Evolutionary conservation across 2,329 filamentous ascomycete species (phyloP).

Genomic region (Dactylellina cionopaga): DNA sequence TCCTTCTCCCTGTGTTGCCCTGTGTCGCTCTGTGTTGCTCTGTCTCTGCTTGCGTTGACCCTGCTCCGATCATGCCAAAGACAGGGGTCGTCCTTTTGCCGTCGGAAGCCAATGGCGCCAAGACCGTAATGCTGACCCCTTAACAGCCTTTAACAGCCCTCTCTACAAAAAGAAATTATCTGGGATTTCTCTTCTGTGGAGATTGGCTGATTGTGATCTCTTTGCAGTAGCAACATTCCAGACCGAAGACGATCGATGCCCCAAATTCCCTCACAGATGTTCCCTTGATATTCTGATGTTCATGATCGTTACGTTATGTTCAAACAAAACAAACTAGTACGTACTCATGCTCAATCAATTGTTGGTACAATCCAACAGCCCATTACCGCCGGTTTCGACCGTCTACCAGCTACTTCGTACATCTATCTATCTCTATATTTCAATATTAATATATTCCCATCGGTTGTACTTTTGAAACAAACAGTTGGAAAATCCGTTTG

Average conservation of each 20-base stretch:
- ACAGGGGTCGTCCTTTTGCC: constrained; percentile 36
- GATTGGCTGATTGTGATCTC: not conserved
- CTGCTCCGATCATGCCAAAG: constrained; percentile 8
- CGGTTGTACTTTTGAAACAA: constrained; percentile 20
- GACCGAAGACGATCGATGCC: constrained; percentile 23
- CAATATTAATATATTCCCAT: not conserved
- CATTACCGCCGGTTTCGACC: no score
- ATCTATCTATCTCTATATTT: no score
- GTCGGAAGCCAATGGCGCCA: constrained; percentile 50
- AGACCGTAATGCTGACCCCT: constrained; percentile 47
- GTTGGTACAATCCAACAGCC: no score
- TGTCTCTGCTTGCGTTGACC: constrained; percentile 25
- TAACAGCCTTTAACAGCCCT: constrained; percentile 27
- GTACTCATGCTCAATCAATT: no score
- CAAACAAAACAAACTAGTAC: no score
- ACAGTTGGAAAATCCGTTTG: constrained; percentile 9
- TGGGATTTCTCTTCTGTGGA: constrained; percentile 9
- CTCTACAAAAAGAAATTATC: constrained; percentile 28
- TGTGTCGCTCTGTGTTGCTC: not conserved
- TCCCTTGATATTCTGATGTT: no score
- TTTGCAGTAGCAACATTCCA: constrained; percentile 22
- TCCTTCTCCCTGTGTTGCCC: not conserved
- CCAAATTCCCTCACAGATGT: no score
- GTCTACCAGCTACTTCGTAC: no score
- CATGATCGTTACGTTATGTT: no score